Base-by-base conservation (phyloP, 1,284 basidiomycete species). In the Ustilago nuda region DNA sequence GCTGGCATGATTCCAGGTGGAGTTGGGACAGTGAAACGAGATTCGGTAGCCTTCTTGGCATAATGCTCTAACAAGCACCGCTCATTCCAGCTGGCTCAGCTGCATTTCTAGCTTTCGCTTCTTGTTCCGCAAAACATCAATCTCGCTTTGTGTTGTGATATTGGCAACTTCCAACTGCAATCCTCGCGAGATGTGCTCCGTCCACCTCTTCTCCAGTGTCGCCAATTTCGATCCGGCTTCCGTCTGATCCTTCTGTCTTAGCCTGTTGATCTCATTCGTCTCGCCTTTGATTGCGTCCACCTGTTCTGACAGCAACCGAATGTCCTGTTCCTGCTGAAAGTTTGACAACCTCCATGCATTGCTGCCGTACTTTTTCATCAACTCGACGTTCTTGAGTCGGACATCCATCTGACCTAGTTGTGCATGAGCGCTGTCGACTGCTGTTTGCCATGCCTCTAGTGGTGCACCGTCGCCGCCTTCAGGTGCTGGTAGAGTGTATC, bases 111-210 rank as follows among this genome's bases (percentile, higher is more conserved):
- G 43, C 57, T 62, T 66, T 11, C 66, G 30, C 39, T 69, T 72
- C 60, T 72, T 72, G 8, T 17, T 56, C 27, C 57, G 36, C 46
- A 76, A 56, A 32, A 9, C 8, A 27, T 85, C 86, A 56, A 94
- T 88, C 82, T 95, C 92, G 8, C 88, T 90, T 80, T 93, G 92
- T 72, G 94, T 87, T 19, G 93, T 92, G 39, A 92, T 89, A 83
- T 94, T 95, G n/a, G 93, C 94, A 88, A 96, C 91, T 88, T 95
- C 93, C 76, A 95, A 92, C 86, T 95, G 93, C 74, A 96, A 87
- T 36, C 94, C 91, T 80, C 90, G 92, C 46, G 93, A 94, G 66
- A 96, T 92, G 46, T 95, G 88, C 85, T 94, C 93, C 11, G 92
- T 94, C 94, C 94, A 96, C 61, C 91, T 89, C 57, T 90, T 92